Base-by-base conservation (phyloP, 257 asterid genomes). In the Dorcoceras hygrometricum region DNA sequence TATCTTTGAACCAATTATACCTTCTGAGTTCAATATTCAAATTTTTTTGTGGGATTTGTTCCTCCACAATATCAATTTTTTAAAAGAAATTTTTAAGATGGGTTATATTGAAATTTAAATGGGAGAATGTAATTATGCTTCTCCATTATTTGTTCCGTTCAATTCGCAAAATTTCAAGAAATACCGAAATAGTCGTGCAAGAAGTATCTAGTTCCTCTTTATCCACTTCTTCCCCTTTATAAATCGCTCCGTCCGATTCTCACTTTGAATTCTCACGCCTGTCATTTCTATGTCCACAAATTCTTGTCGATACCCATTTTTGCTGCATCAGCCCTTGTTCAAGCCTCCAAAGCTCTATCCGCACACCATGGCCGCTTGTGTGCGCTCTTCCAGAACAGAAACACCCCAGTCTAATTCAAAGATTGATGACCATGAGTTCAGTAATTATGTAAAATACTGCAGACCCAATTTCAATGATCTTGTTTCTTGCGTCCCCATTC, bases 351-450 rank as follows among this genome's bases (percentile, higher is more conserved):
- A 67, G 39, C 63, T 26, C 24, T 25, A 71, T 4, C 0, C 66
- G 54, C 43, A 48, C 66, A 46, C 82, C 73, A 76, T 82, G 83
- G 60, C 81, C 1, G 50, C 87, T 48, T 82, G 87, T 27, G 58
- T 79, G 0, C 84, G 73, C 77, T 61, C 77, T 24, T 71, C 87
- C 2, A 53, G 75, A 57, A 39, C 78, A 5, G 51, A 64, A 34
- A 22, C 76, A n/a, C 62, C 76, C 18, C 77, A 32, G 6, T 25
- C 69, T 26, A 71, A 76, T 70, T 69, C 57, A 5, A 56, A 72
- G 10, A 27, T 63, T 71, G 83, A 78, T 4, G 79, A 78, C 18
- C 71, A 16, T 19, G 16, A 56, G 1, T 48, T 73, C 67, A 69
- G 54, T 3, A 23, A 31, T 63, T 72, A 32, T 56, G 48, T 61